A percentile compares a stretch with the other conserved stretches of the same genome.
Evolutionary conservation across 352 stramenopile genomes (phyloP).

Genomic region (Phytophthora melonis): DNA sequence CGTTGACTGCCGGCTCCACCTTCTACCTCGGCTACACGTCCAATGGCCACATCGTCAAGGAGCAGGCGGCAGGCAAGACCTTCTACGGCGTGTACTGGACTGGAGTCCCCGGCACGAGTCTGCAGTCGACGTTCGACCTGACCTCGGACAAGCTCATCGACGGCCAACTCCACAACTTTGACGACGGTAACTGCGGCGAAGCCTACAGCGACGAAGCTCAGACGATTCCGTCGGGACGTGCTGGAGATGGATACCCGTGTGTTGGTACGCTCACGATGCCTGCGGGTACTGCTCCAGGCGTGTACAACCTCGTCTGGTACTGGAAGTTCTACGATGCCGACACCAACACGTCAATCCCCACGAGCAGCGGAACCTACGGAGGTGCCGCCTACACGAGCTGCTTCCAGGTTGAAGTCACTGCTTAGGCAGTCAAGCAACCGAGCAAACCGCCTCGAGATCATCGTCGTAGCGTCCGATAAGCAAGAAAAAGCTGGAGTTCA

Average conservation of each 20-base stretch:
- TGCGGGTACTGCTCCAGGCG: conserved; percentile 45
- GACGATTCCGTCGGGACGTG: conserved; percentile 49
- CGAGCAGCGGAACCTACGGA: conserved; percentile 53
- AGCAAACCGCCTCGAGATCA: conserved; percentile 13
- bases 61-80: conserved; percentile 61
- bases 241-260: conserved; percentile 64
- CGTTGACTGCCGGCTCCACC: conserved; percentile 48
- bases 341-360: conserved; percentile 57
- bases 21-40: conserved; percentile 73
- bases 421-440: conserved; percentile 4
- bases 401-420: conserved; percentile 65
- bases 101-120: conserved; percentile 41
- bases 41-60: conserved; percentile 73
- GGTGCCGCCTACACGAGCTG: conserved; percentile 71
- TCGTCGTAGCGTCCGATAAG: conserved; percentile 9
- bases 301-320: conserved; percentile 80
- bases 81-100: conserved; percentile 78
- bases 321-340: conserved; percentile 76
- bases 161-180: conserved; percentile 71
- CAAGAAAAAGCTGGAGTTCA: background rate
- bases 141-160: conserved; percentile 67
- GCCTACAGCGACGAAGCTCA: conserved; percentile 50
- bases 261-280: conserved; percentile 60
- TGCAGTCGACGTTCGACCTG: conserved; percentile 59
- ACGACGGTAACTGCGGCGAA: conserved; percentile 73